Percentiles rank a stretch among this genome's conserved stretches.
Evolutionary conservation across 1,284 basidiomycete species (phyloP).

Genomic region (Hypsizygus ulmarius): DNA sequence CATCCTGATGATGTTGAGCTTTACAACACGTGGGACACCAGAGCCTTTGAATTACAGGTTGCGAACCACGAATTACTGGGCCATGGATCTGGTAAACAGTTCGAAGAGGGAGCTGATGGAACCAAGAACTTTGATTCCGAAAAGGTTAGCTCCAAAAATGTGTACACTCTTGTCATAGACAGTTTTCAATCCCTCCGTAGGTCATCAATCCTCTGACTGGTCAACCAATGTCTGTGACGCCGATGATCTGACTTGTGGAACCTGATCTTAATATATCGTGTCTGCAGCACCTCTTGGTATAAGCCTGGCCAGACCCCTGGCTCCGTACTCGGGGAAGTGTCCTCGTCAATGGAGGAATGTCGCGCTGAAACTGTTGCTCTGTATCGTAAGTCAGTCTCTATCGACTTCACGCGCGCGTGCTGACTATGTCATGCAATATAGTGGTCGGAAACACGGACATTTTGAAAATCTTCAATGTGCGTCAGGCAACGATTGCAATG

Average conservation of each 20-base stretch:
- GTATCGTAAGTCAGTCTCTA: constrained; percentile 51
- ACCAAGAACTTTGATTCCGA: constrained; percentile 75
- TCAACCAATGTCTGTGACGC: constrained; percentile 58
- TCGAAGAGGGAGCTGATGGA: constrained; percentile 73
- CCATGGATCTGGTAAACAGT: constrained; percentile 77
- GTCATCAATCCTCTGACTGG: constrained; percentile 83
- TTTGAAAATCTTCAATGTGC: constrained; percentile 72
- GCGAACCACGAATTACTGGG: constrained; percentile 83
- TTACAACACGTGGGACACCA: constrained; percentile 74
- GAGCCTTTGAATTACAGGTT: constrained; percentile 81
- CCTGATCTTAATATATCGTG: not conserved
- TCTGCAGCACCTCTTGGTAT: constrained; percentile 71
- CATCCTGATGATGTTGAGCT: constrained; percentile 69
- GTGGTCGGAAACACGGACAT: constrained; percentile 72
- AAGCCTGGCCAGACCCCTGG: constrained; percentile 78
- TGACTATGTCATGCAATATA: constrained; percentile 24
- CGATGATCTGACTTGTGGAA: not conserved
- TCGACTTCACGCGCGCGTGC: not conserved
- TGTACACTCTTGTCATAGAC: not conserved
- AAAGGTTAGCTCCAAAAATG: constrained; percentile 38
- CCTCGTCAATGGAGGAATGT: constrained; percentile 86
- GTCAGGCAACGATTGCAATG: not conserved
- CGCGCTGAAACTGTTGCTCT: constrained; percentile 81
- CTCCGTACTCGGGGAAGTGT: constrained; percentile 78
- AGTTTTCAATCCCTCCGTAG: constrained; percentile 31